Evolutionary conservation across 2,329 filamentous ascomycete species (phyloP).

Genomic region (Gaeumannomyces tritici): DNA sequence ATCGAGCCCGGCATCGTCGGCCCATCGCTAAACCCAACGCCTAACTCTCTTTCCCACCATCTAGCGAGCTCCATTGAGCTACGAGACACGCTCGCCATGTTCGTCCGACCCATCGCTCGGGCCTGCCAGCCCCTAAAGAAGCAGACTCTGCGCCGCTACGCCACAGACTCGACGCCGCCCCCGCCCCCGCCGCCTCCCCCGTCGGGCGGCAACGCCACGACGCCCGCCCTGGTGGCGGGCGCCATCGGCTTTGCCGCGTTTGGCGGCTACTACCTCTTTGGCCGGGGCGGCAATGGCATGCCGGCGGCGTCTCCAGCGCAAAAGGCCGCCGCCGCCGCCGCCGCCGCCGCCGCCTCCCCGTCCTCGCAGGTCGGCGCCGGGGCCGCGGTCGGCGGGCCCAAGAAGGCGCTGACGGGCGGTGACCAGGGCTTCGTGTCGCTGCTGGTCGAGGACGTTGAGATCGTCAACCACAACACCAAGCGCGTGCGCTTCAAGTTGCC

Average conservation of each 20-base stretch:
- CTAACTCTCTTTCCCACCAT: neutral
- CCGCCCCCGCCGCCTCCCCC: constrained; percentile 30
- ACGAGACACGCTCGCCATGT: constrained; percentile 36
- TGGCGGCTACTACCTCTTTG: constrained; percentile 46
- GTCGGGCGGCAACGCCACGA: constrained; percentile 46
- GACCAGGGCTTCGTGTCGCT: constrained; percentile 84
- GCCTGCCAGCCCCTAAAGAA: constrained; percentile 54
- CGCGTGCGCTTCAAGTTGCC: constrained; percentile 80
- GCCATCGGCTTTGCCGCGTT: constrained; percentile 49
- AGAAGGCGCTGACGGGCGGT: constrained; percentile 62
- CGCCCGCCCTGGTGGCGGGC: constrained; percentile 46
- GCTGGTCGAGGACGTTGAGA: constrained; percentile 67
- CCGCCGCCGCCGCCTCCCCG: constrained; percentile 45
- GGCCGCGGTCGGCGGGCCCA: constrained; percentile 23
- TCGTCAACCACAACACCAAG: constrained; percentile 92
- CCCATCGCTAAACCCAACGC: neutral
- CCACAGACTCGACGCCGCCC: constrained; percentile 43
- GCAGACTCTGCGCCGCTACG: constrained; percentile 53
- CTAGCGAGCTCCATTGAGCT: neutral
- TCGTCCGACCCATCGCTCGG: constrained; percentile 56
- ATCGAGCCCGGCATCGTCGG: neutral
- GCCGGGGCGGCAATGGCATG: constrained; percentile 23
- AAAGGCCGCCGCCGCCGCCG: constrained; percentile 46
- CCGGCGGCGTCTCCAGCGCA: constrained; percentile 30
- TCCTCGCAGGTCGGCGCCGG: constrained; percentile 26